Evolutionary conservation across 805 yeast species (phyloP).

Genomic region (Kazachstania martiniae): DNA sequence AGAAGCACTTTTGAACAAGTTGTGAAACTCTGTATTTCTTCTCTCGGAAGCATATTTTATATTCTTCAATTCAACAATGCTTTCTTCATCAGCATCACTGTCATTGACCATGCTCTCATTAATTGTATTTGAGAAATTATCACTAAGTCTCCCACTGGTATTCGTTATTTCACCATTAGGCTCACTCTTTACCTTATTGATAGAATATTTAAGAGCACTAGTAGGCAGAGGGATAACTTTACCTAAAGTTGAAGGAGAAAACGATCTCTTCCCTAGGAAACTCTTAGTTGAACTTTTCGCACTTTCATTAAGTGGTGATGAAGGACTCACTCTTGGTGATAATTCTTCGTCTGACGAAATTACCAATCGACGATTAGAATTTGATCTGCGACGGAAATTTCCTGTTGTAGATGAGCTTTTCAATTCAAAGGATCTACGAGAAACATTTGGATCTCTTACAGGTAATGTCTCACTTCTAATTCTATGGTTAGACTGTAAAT

Average conservation of each 20-base stretch:
- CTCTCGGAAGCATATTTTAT: constrained; percentile 34
- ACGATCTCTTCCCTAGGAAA: constrained; percentile 13
- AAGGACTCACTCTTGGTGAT: too few relatives aligned
- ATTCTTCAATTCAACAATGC: constrained; percentile 7
- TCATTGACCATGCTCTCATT: not conserved
- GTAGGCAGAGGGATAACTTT: constrained; percentile 1
- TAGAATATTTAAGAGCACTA: constrained; percentile 7
- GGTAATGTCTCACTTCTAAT: too few relatives aligned
- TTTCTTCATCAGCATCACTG: constrained; percentile 1
- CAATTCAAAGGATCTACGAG: too few relatives aligned
- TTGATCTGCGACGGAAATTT: too few relatives aligned
- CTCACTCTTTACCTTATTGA: constrained; percentile 7
- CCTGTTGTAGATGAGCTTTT: too few relatives aligned
- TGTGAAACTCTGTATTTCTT: constrained; percentile 50
- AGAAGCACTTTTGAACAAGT: constrained; percentile 36
- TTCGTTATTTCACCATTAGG: constrained; percentile 3
- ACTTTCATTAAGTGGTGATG: too few relatives aligned
- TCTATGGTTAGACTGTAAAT: too few relatives aligned
- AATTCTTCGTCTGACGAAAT: too few relatives aligned
- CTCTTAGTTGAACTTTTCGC: constrained; percentile 1
- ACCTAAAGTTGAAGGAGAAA: constrained; percentile 12
- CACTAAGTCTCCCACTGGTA: not conserved
- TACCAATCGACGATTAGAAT: too few relatives aligned
- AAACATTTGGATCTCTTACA: too few relatives aligned
- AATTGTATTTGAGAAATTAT: not conserved